phyloP scores from a whole-genome alignment of 345 rosid species.

The Aurinia saxatilis region DNA sequence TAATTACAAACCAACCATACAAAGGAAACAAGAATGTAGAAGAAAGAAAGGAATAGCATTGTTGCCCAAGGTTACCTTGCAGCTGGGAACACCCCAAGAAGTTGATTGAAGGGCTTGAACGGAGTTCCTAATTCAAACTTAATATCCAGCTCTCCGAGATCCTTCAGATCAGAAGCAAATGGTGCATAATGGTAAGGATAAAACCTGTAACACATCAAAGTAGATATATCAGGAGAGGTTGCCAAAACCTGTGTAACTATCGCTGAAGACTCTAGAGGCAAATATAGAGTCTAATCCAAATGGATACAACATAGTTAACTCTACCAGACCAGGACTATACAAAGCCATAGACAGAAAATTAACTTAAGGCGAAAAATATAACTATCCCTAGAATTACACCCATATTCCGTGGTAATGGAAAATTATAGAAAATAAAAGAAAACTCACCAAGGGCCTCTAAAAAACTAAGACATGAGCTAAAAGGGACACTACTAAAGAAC shows the following conservation, averaged over 20 bases:
- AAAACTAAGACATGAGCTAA: background rate
- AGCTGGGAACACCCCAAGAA: constrained; percentile 95
- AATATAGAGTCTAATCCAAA: background rate
- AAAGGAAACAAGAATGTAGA: background rate
- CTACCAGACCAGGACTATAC: background rate
- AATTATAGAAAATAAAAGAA: background rate
- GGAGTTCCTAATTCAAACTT: constrained; percentile 71
- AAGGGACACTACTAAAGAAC: background rate
- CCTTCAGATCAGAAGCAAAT: constrained; percentile 95
- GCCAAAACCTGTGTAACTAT: background rate
- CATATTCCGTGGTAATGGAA: background rate
- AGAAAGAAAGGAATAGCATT: background rate
- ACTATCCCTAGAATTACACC: background rate
- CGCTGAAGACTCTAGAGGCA: background rate
- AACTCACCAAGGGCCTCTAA: background rate
- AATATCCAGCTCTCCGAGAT: constrained; percentile 66
- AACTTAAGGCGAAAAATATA: background rate
- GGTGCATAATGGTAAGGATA: constrained; percentile 99
- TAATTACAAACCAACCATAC: background rate
- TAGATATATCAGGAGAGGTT: background rate
- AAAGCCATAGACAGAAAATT: background rate
- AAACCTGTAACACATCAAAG: constrained; percentile 53
- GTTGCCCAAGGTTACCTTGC: constrained; percentile 55
- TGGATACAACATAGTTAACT: background rate
- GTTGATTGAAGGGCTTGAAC: constrained; percentile 96